Percentiles rank a stretch among this genome's conserved stretches.
Conservation (phyloP, 2,329 filamentous ascomycete genomes). For the Xylariales sp. region DNA sequence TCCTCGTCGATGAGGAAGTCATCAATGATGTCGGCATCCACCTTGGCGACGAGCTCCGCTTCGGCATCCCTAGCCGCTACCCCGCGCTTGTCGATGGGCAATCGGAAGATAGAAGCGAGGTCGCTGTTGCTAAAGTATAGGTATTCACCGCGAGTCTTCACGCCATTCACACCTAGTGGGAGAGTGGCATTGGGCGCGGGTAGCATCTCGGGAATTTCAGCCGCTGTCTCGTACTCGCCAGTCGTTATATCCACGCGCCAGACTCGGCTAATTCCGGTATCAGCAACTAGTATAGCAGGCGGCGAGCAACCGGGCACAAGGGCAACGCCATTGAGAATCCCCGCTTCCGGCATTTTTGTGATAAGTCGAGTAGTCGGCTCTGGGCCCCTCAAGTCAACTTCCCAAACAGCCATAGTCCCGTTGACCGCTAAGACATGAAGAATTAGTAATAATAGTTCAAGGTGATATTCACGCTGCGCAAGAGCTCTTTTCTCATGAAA, state of each 20-base stretch:
- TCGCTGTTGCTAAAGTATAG: constrained; percentile 33
- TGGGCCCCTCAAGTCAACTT: constrained; percentile 18
- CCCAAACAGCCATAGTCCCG: constrained; percentile 28
- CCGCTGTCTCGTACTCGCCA: constrained; percentile 28
- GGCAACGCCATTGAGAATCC: constrained; percentile 24
- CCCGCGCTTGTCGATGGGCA: constrained; percentile 27
- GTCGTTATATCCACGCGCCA: constrained; percentile 31
- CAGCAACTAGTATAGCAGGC: constrained; percentile 23
- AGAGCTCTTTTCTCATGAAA: neutral
- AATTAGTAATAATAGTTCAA: constrained; percentile 8
- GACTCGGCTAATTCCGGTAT: constrained; percentile 15
- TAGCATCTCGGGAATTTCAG: constrained; percentile 32
- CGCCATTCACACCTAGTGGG: constrained; percentile 28
- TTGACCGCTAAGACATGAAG: constrained; percentile 12
- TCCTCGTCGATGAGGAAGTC: constrained; percentile 29
- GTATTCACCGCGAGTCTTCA: constrained; percentile 22
- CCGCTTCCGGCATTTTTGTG: constrained; percentile 26
- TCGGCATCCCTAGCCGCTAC: constrained; percentile 3
- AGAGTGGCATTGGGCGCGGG: constrained; percentile 3
- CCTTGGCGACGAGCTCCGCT: constrained; percentile 22
- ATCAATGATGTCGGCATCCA: constrained; percentile 20
- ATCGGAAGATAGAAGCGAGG: constrained; percentile 25
- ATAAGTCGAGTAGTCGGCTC: constrained; percentile 26
- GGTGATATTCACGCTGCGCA: neutral
- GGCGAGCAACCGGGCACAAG: neutral